A percentile compares a stretch with the other conserved stretches of the same genome.
Evolutionary conservation across 306 rosid genomes (phyloP).

Genomic region (Inga leiocalycina): DNA sequence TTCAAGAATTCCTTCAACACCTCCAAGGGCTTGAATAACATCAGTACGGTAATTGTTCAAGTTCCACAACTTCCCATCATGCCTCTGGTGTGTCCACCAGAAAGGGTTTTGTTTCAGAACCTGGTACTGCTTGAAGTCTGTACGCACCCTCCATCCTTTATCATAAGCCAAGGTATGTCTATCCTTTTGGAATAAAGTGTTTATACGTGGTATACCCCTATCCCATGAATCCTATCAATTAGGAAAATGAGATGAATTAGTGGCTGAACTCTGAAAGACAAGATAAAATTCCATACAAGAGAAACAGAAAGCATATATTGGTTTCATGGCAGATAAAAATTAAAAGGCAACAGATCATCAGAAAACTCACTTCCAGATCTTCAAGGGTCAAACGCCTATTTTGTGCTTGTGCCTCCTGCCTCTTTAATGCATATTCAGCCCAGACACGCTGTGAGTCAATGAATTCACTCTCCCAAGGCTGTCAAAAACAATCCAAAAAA

Average conservation of each 20-base stretch:
- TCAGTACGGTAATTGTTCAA: slow-evolving; percentile 96
- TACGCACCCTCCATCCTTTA: slow-evolving; percentile 99
- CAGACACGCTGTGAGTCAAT: slow-evolving; percentile 98
- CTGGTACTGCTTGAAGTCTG: slow-evolving; percentile 98
- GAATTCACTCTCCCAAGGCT: slow-evolving; percentile 98
- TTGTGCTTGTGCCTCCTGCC: slow-evolving; percentile 99
- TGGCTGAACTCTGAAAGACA: neutral
- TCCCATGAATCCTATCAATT: slow-evolving; percentile 95
- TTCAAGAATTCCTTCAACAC: slow-evolving; percentile 98
- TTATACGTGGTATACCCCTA: slow-evolving; percentile 97
- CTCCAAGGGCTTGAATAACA: slow-evolving; percentile 99
- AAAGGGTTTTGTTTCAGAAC: slow-evolving; percentile 97
- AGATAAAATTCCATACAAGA: neutral
- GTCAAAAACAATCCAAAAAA: slow-evolving; percentile 2
- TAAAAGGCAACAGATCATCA: neutral
- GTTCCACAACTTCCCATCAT: slow-evolving; percentile 97
- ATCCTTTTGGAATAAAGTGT: slow-evolving; percentile 98
- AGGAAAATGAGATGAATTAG: slow-evolving; percentile 2
- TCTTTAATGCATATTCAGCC: slow-evolving; percentile 98
- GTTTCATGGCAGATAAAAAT: neutral
- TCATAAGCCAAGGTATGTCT: slow-evolving; percentile 98
- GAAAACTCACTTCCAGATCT: slow-evolving; percentile 87
- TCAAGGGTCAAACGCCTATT: slow-evolving; percentile 97
- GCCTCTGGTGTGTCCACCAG: slow-evolving; percentile 99
- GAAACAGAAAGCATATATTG: neutral